Percentiles rank a stretch among this genome's conserved stretches.
Conservation (phyloP, 441 rosid genomes). For the Jatropha multifida region DNA sequence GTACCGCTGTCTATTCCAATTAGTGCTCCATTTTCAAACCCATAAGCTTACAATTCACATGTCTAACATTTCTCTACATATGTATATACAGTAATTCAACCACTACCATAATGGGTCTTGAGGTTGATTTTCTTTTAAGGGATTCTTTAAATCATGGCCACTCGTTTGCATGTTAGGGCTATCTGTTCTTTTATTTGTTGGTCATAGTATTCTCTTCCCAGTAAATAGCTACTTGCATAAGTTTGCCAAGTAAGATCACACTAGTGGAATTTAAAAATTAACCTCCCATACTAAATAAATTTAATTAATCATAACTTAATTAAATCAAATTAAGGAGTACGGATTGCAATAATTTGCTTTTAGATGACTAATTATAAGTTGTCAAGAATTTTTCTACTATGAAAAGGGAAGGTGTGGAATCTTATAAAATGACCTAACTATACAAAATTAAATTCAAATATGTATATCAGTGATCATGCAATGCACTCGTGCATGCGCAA, state of each 20-base stretch:
- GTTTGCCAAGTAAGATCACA: neutral
- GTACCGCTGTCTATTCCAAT: neutral
- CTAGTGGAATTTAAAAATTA: neutral
- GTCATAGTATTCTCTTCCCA: neutral
- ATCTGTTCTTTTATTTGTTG: neutral
- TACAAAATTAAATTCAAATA: too few relatives aligned
- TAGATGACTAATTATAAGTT: too few relatives aligned
- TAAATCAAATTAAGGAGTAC: neutral
- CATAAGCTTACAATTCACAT: neutral
- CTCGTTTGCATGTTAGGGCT: neutral
- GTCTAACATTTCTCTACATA: neutral
- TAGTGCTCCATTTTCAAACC: neutral
- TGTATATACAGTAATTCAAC: neutral
- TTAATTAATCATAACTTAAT: neutral
- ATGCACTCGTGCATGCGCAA: too few relatives aligned
- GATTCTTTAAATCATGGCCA: conserved; percentile 4
- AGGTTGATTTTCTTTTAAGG: neutral
- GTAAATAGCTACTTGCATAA: neutral
- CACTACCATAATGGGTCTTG: neutral
- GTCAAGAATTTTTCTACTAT: neutral
- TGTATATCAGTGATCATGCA: too few relatives aligned
- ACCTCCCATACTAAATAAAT: neutral
- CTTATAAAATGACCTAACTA: neutral
- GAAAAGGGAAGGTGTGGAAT: neutral
- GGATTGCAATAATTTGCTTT: neutral